phyloP scores from a whole-genome alignment of 345 rosid species.

The Eucalyptus guilfoylei region DNA sequence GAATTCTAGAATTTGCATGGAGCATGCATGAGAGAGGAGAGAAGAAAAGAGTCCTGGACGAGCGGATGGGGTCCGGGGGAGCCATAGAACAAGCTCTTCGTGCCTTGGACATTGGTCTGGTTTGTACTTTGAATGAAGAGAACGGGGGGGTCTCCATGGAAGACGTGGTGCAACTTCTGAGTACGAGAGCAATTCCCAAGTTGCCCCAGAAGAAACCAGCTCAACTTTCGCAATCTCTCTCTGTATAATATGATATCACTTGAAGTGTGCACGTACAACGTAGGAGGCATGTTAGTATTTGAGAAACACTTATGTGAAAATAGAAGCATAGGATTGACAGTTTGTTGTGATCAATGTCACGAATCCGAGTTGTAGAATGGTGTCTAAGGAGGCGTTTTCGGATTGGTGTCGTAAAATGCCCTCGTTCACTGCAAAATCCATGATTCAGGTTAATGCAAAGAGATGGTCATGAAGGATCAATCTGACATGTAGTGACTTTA shows the following conservation, averaged over 20 bases:
- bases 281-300: not conserved
- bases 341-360: not conserved
- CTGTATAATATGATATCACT: not conserved
- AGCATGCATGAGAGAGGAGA: conserved; percentile 4
- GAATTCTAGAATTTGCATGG: conserved; percentile 2
- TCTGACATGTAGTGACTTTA: not conserved
- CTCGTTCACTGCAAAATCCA: not conserved
- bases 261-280: not conserved
- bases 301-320: not conserved
- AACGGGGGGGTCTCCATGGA: conserved; percentile 1
- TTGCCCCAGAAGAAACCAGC: not conserved
- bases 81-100: not conserved
- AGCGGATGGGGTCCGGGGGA: not conserved
- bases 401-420: not conserved
- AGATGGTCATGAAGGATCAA: not conserved
- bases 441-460: not conserved
- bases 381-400: not conserved
- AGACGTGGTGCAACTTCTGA: not conserved
- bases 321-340: not conserved
- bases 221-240: not conserved
- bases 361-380: not conserved
- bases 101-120: not conserved
- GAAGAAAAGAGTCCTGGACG: not conserved
- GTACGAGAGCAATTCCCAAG: not conserved
- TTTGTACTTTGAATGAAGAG: not conserved